Evolutionary conservation across 78 protist genomes (phyloP).

Genomic region (Speleostelium caveatum): DNA sequence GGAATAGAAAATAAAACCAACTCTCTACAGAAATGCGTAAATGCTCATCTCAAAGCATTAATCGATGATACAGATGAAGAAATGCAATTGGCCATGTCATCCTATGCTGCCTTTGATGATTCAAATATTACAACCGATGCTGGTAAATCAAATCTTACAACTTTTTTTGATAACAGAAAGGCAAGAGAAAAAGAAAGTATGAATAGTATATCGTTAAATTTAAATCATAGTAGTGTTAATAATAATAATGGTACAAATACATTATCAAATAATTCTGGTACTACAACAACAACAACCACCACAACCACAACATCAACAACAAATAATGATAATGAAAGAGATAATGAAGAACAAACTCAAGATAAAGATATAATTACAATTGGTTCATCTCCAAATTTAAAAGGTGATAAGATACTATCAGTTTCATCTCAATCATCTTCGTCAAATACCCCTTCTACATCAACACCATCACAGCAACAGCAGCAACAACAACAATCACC

Average conservation of each 20-base stretch:
- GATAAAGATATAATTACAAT: too few relatives aligned
- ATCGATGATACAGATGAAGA: constrained; percentile 60
- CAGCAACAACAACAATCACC: constrained; percentile 2
- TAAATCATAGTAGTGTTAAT: too few relatives aligned
- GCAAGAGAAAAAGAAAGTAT: constrained; percentile 18
- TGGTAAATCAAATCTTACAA: too few relatives aligned
- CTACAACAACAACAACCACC: background rate
- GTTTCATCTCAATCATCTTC: constrained; percentile 9
- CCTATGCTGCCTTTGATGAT: background rate
- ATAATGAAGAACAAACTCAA: background rate
- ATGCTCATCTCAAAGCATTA: constrained; percentile 66
- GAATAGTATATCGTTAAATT: too few relatives aligned
- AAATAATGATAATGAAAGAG: background rate
- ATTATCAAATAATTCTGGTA: background rate
- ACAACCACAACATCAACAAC: constrained; percentile 6
- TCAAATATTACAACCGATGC: too few relatives aligned
- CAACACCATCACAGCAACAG: background rate
- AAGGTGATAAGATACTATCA: constrained; percentile 10
- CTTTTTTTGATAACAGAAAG: too few relatives aligned
- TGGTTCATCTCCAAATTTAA: too few relatives aligned
- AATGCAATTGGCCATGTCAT: constrained; percentile 4
- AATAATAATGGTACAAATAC: background rate
- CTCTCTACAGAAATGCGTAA: constrained; percentile 46
- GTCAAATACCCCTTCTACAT: background rate
- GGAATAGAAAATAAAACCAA: constrained; percentile 49